Conservation (phyloP, 345 rosid species). For the Hypericum androsaemum region DNA sequence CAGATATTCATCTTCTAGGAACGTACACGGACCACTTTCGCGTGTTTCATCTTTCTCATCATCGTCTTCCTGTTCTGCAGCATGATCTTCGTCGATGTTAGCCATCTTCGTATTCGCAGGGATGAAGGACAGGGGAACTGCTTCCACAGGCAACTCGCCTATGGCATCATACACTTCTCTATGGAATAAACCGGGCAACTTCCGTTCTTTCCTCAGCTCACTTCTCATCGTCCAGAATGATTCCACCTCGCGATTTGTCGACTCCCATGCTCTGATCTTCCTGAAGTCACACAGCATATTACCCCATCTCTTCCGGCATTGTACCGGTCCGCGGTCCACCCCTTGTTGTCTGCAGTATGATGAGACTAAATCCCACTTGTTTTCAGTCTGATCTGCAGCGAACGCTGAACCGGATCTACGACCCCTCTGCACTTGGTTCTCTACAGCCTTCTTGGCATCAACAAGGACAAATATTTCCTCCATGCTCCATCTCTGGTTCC, state of each 20-base stretch:
- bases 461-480: conserved; percentile 23
- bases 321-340: conserved; percentile 15
- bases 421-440: conserved; percentile 6
- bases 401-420: conserved; percentile 1
- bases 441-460: conserved; percentile 18
- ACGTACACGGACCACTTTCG: conserved; percentile 2
- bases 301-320: conserved; percentile 26
- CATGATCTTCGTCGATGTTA: conserved; percentile 2
- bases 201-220: conserved; percentile 21
- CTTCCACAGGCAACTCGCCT: conserved; percentile 10
- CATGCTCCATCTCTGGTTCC: conserved; percentile 23
- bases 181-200: conserved; percentile 22
- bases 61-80: conserved; percentile 1
- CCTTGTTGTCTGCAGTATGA: conserved; percentile 20
- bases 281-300: conserved; percentile 25
- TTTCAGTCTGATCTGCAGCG: conserved; percentile 9
- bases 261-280: conserved; percentile 32
- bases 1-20: conserved; percentile 4
- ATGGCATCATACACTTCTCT: conserved; percentile 24
- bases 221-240: conserved; percentile 27
- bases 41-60: conserved; percentile 1
- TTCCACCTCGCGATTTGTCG: conserved; percentile 11
- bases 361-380: conserved; percentile 27
- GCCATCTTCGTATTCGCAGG: conserved; percentile 2
- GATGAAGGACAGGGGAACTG: conserved; percentile 19